Evolutionary conservation across 306 rosid species (phyloP).

Genomic region (Medicago arabica): DNA sequence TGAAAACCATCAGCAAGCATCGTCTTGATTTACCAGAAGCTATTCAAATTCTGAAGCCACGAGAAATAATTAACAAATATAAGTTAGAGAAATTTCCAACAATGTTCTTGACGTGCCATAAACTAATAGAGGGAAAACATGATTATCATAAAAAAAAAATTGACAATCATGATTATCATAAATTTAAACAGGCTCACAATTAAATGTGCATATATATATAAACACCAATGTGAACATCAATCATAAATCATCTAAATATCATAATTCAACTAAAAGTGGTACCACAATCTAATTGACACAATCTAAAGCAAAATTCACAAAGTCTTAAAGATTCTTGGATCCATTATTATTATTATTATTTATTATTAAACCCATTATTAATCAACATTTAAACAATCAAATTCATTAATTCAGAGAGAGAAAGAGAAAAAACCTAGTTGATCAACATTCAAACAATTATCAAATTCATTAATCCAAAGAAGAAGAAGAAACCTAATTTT

Average conservation of each 20-base stretch:
- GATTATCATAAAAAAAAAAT: too few relatives aligned
- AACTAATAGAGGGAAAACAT: background rate
- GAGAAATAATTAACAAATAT: background rate
- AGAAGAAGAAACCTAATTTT: background rate
- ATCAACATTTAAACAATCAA: background rate
- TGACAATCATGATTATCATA: too few relatives aligned
- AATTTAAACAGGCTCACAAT: background rate
- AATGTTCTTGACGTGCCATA: background rate
- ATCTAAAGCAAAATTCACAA: background rate
- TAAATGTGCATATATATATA: background rate
- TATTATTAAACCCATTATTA: background rate
- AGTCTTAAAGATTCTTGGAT: background rate
- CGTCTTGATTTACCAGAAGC: background rate
- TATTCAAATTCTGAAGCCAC: background rate
- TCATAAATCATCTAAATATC: background rate
- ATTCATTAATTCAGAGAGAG: background rate
- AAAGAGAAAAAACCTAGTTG: background rate
- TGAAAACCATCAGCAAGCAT: background rate
- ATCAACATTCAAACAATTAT: too few relatives aligned
- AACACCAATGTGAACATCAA: constrained; percentile 1
- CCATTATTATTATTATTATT: background rate
- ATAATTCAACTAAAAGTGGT: background rate
- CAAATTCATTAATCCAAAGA: too few relatives aligned
- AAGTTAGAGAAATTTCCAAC: background rate
- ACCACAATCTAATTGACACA: background rate